phyloP scores from a whole-genome alignment of 192 early-diverging fungal species.

The Coemansia sp. region DNA sequence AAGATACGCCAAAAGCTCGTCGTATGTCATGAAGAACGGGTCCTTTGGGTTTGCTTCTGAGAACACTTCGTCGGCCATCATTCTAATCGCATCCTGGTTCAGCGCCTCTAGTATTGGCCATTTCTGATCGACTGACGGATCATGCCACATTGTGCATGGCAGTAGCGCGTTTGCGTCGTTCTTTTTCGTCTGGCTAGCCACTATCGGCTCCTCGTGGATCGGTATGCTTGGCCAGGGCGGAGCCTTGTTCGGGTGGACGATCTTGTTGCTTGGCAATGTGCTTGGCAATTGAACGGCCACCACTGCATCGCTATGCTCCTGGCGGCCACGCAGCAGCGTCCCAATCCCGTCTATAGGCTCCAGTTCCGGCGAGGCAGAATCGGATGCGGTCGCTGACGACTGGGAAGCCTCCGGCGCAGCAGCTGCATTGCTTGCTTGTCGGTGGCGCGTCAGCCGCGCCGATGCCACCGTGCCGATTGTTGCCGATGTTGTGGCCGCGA shows the following conservation, averaged over 20 bases:
- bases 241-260: neutral
- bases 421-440: neutral
- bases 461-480: slow-evolving; percentile 41
- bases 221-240: neutral
- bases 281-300: neutral
- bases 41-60: slow-evolving; percentile 59
- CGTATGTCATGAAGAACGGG: slow-evolving; percentile 70
- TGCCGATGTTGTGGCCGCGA: slow-evolving; percentile 42
- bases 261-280: neutral
- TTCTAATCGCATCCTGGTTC: slow-evolving; percentile 89
- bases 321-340: slow-evolving; percentile 16
- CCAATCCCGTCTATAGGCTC: slow-evolving; percentile 11
- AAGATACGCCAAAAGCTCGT: slow-evolving; percentile 81
- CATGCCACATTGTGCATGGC: slow-evolving; percentile 52
- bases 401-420: neutral
- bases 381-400: neutral
- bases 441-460: slow-evolving; percentile 18
- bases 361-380: slow-evolving; percentile 1
- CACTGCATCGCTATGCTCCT: neutral
- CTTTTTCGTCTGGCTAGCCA: neutral
- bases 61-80: slow-evolving; percentile 93
- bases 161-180: slow-evolving; percentile 12
- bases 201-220: slow-evolving; percentile 4
- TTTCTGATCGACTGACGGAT: slow-evolving; percentile 59
- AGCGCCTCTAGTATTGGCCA: slow-evolving; percentile 92